These are phyloP conservation scores for Hevea brasiliensis DNA, from an alignment of 345 rosid genomes.

Conservation along the genomic window DNA sequence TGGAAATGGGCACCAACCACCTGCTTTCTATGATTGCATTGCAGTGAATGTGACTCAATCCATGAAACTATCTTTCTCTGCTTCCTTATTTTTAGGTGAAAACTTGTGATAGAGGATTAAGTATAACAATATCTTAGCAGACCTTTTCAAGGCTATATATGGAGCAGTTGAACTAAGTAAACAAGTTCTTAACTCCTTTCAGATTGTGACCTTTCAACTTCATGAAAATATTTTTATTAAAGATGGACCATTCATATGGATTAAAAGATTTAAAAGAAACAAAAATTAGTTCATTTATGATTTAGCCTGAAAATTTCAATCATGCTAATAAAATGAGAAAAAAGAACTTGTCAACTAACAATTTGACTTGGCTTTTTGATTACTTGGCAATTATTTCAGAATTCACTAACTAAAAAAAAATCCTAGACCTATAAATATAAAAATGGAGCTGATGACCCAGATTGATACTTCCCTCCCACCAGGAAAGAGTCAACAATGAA, in stretches of 20 bases:
- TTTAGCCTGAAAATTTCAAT: no score
- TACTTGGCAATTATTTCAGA: no score
- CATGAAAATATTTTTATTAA: neutral
- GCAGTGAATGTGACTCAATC: conserved; percentile 16
- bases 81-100: conserved; percentile 6
- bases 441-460: neutral
- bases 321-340: no score
- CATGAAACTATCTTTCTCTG: conserved; percentile 18
- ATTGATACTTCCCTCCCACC: neutral
- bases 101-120: neutral
- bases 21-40: conserved; percentile 13
- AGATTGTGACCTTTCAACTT: neutral
- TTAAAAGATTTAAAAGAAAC: no score
- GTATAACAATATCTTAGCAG: neutral
- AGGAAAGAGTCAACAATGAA: conserved; percentile 2
- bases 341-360: no score
- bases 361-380: no score
- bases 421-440: no score
- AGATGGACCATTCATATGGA: no score
- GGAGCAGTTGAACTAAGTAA: neutral
- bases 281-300: no score
- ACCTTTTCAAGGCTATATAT: neutral
- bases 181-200: no score
- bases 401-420: no score
- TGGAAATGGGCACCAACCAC: conserved; percentile 26